Conservation (phyloP, 768 basidiomycete species). For the Lactarius sp. region DNA sequence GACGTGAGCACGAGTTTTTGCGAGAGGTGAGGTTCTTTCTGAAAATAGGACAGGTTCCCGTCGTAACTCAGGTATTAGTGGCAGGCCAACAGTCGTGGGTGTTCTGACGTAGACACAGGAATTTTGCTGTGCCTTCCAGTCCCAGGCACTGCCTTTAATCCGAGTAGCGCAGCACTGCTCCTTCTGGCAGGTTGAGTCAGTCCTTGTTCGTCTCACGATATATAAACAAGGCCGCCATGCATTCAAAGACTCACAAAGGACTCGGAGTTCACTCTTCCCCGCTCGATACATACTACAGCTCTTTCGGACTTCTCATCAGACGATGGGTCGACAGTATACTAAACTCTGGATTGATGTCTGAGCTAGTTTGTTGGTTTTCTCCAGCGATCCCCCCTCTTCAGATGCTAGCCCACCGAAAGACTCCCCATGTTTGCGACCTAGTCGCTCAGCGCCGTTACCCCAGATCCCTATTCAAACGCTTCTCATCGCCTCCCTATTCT, state of each 20-base stretch:
- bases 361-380: background rate
- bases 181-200: conserved; percentile 5
- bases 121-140: background rate
- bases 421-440: conserved; percentile 1
- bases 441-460: background rate
- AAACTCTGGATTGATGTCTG: conserved; percentile 3
- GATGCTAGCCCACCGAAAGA: conserved; percentile 1
- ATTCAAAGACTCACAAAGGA: background rate
- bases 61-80: background rate
- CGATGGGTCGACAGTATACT: background rate
- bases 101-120: background rate
- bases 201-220: background rate
- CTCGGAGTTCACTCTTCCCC: background rate
- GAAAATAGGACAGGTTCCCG: background rate
- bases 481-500: background rate
- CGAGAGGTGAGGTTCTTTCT: background rate
- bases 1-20: background rate
- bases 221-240: background rate
- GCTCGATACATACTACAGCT: conserved; percentile 1
- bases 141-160: background rate
- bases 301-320: background rate
- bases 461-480: background rate
- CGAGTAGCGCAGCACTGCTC: conserved; percentile 7
- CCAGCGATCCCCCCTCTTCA: background rate
- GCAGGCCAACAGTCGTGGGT: conserved; percentile 6